Conservation (phyloP, 2,329 filamentous ascomycete species). For the Verticillium tricorpus region DNA sequence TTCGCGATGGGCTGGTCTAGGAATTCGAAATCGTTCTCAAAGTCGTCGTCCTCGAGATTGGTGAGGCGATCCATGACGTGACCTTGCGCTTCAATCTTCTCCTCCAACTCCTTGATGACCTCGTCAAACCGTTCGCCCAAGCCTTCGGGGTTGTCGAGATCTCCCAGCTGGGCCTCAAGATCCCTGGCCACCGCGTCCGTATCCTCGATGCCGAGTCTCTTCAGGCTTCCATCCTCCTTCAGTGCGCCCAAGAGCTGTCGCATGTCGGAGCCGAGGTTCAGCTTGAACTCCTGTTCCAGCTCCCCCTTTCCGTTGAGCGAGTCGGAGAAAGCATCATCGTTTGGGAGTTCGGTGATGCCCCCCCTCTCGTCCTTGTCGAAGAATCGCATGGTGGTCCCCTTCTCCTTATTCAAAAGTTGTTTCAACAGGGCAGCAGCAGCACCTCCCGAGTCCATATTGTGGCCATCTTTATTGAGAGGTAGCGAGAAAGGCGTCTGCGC, state of each 20-base stretch:
- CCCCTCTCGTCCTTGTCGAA: constrained; percentile 42
- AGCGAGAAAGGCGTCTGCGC: neutral
- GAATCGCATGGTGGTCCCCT: constrained; percentile 31
- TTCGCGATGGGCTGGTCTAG: neutral
- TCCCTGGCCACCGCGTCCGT: constrained; percentile 38
- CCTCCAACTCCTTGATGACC: constrained; percentile 29
- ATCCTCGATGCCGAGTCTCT: constrained; percentile 36
- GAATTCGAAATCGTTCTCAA: constrained; percentile 16
- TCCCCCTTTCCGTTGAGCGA: constrained; percentile 28
- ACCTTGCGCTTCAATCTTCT: constrained; percentile 11
- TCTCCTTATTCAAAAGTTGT: constrained; percentile 10
- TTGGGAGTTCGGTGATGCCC: constrained; percentile 29
- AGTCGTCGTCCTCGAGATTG: constrained; percentile 8
- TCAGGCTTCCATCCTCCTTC: constrained; percentile 9
- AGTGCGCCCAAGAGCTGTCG: constrained; percentile 23
- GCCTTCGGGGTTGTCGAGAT: constrained; percentile 25
- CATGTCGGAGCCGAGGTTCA: constrained; percentile 15
- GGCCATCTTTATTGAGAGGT: neutral
- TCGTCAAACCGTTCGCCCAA: constrained; percentile 26
- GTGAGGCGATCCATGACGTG: constrained; percentile 8
- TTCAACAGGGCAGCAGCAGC: constrained; percentile 15
- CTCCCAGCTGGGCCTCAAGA: constrained; percentile 8
- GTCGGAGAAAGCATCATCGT: constrained; percentile 34
- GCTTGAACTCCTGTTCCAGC: constrained; percentile 21
- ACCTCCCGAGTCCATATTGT: neutral